These are phyloP conservation scores for Populus pruinosa DNA, from an alignment of 345 rosid genomes.

Conservation along the genomic window DNA sequence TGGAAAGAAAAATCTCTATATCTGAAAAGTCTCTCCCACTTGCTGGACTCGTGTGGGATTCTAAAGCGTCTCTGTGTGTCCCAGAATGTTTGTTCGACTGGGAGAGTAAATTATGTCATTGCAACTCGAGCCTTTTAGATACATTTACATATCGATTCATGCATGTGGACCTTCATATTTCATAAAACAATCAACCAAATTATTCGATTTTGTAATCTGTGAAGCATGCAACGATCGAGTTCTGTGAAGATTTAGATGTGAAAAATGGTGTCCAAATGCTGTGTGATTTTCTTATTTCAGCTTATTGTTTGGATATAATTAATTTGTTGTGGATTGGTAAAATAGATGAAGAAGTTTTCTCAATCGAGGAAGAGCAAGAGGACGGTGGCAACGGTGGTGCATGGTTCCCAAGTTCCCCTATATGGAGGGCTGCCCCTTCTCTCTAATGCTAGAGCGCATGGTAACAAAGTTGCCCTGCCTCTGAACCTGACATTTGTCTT, in stretches of 20 bases:
- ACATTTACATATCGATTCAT: neutral
- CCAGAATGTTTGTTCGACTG: neutral
- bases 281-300: neutral
- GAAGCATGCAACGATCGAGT: neutral
- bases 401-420: slow-evolving; percentile 69
- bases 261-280: no score
- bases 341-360: slow-evolving; percentile 74
- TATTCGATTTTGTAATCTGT: neutral
- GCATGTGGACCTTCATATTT: neutral
- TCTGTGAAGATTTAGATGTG: no score
- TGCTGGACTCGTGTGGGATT: neutral
- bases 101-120: neutral
- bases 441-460: slow-evolving; percentile 32
- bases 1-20: neutral
- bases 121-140: neutral
- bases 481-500: slow-evolving; percentile 69
- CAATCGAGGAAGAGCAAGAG: slow-evolving; percentile 51
- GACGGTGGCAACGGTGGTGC: slow-evolving; percentile 49
- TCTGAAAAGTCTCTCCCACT: neutral
- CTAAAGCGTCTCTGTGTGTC: neutral
- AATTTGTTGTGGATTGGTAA: neutral
- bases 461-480: slow-evolving; percentile 46
- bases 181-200: neutral
- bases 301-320: neutral
- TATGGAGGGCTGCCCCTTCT: slow-evolving; percentile 70